Percentiles rank a stretch among this genome's conserved stretches.
phyloP scores from a whole-genome alignment of 768 basidiomycete species.

The Dentipellis sp. region DNA sequence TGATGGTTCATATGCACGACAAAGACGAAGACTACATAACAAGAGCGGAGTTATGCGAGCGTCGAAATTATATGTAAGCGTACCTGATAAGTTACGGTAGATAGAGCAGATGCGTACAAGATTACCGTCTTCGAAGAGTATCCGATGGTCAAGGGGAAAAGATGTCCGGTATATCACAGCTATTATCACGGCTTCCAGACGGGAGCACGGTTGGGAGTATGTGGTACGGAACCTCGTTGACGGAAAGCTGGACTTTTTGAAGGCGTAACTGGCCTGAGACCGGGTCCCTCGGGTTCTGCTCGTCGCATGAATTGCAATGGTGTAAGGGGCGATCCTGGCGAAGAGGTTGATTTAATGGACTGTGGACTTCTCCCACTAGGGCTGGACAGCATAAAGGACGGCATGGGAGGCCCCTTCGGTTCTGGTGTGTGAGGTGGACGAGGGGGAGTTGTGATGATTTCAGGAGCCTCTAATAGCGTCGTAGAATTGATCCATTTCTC shows the following conservation, averaged over 20 bases:
- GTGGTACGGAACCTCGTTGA: not conserved
- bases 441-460: conserved; percentile 27
- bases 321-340: conserved; percentile 64
- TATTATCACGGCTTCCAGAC: conserved; percentile 12
- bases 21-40: not conserved
- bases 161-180: not conserved
- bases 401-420: conserved; percentile 44
- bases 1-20: not conserved
- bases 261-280: conserved; percentile 55
- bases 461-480: conserved; percentile 52
- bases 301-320: conserved; percentile 81
- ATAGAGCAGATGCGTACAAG: not conserved
- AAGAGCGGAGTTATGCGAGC: not conserved
- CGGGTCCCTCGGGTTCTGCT: conserved; percentile 50
- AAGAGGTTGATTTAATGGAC: conserved; percentile 42
- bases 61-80: not conserved
- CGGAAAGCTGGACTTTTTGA: conserved; percentile 29
- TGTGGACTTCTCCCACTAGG: conserved; percentile 37
- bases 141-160: not conserved
- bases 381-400: conserved; percentile 54
- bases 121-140: not conserved
- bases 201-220: conserved; percentile 9
- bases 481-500: conserved; percentile 83
- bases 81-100: not conserved
- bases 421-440: conserved; percentile 59